Percentiles rank a stretch among this genome's conserved stretches.
Conservation (phyloP, 805 yeast species). For the Saccharomycopsis oosterbeekiorum region DNA sequence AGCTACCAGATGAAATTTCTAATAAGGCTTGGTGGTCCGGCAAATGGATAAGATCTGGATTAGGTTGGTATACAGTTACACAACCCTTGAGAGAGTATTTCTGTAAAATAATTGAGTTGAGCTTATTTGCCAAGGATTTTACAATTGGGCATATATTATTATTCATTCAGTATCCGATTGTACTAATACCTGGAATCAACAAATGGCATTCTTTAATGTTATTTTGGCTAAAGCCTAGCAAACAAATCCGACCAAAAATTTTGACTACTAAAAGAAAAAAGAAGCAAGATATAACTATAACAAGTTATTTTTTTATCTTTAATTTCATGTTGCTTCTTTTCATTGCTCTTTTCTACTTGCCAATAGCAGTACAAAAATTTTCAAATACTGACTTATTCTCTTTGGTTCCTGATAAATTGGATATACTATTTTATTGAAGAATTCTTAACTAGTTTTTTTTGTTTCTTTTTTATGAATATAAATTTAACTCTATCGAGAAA, state of each 20-base stretch:
- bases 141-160: conserved; percentile 43
- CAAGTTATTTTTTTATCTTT: conserved; percentile 28
- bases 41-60: conserved; percentile 46
- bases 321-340: conserved; percentile 34
- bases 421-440: not conserved
- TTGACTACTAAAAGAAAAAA: conserved; percentile 35
- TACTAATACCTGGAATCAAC: conserved; percentile 47
- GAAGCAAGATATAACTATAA: conserved; percentile 29
- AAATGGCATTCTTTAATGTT: conserved; percentile 50
- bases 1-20: conserved; percentile 41
- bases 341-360: conserved; percentile 15
- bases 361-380: conserved; percentile 19
- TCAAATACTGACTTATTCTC: conserved; percentile 30
- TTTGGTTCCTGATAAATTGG: conserved; percentile 30
- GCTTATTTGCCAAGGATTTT: conserved; percentile 46
- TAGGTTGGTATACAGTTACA: conserved; percentile 44
- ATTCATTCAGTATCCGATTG: conserved; percentile 41
- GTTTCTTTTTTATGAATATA: not conserved
- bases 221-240: conserved; percentile 47
- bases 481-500: not conserved
- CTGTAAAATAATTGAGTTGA: conserved; percentile 49
- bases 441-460: not conserved
- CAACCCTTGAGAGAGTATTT: conserved; percentile 50
- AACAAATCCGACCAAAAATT: conserved; percentile 38
- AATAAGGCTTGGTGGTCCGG: conserved; percentile 70